Conservation (phyloP, 2,329 filamentous ascomycete genomes). For the Fusarium austroafricanum region DNA sequence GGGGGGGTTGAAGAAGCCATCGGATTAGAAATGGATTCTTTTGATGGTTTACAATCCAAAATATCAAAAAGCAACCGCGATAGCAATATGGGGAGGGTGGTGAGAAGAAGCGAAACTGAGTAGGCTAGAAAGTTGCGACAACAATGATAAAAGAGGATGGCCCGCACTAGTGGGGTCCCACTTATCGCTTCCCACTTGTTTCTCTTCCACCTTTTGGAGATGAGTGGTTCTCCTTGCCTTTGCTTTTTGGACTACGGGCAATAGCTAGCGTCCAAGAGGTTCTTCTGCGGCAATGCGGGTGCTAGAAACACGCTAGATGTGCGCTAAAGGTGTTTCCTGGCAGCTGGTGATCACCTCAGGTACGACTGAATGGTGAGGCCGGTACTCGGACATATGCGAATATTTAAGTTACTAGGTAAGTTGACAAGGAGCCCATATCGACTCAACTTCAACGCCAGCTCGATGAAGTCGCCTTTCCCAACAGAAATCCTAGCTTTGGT, state of each 20-base stretch:
- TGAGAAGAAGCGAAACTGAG: conserved; percentile 39
- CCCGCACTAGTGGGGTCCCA: conserved; percentile 39
- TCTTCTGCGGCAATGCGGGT: conserved; percentile 23
- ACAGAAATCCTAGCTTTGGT: conserved; percentile 3
- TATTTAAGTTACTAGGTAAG: too few relatives aligned
- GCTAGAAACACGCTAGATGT: conserved; percentile 38
- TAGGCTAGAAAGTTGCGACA: conserved; percentile 42
- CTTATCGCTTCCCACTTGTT: conserved; percentile 15
- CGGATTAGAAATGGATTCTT: conserved; percentile 20
- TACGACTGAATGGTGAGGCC: not conserved
- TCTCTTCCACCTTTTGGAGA: not conserved
- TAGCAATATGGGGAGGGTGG: conserved; percentile 32
- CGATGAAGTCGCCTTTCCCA: not conserved
- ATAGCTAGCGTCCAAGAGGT: conserved; percentile 17
- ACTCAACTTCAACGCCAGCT: not conserved
- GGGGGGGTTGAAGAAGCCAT: conserved; percentile 40
- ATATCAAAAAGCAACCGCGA: conserved; percentile 24
- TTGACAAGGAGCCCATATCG: not conserved
- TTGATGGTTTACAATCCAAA: conserved; percentile 21
- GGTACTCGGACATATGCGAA: not conserved
- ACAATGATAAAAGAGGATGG: conserved; percentile 46
- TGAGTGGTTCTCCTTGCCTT: conserved; percentile 14
- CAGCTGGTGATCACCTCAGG: conserved; percentile 23
- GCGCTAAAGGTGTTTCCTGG: conserved; percentile 33
- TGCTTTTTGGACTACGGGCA: conserved; percentile 13